These are phyloP conservation scores for Penicillium sp. DNA, from an alignment of 2,329 filamentous ascomycete species.

Conservation along the genomic window DNA sequence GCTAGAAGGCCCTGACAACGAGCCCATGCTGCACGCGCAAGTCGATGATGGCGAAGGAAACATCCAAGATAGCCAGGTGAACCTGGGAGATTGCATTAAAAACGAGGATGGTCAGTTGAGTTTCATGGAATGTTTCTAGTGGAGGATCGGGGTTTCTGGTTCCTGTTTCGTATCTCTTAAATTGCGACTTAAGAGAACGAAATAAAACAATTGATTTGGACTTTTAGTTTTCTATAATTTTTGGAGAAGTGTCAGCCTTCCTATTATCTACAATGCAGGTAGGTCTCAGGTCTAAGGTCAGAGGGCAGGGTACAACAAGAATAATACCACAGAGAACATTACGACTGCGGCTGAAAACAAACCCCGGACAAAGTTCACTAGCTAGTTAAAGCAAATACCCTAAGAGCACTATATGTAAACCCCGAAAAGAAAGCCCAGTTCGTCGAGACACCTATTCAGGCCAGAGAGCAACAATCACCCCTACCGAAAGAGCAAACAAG, in stretches of 20 bases:
- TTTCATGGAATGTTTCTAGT: constrained; percentile 26
- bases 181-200: not conserved
- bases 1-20: constrained; percentile 17
- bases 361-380: not conserved
- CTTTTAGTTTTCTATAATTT: not conserved
- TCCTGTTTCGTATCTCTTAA: not conserved
- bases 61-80: constrained; percentile 11
- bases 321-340: not conserved
- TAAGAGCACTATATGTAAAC: not conserved
- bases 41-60: constrained; percentile 16
- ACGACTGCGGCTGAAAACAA: constrained; percentile 18
- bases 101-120: constrained; percentile 21
- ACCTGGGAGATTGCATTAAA: constrained; percentile 24
- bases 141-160: not conserved
- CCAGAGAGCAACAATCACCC: not conserved
- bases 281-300: not conserved
- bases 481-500: not conserved
- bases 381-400: not conserved
- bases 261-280: not conserved
- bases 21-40: constrained; percentile 20
- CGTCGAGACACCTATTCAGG: constrained; percentile 10
- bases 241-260: not conserved
- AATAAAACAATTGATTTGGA: not conserved
- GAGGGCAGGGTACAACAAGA: not conserved
- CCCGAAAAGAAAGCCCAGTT: not conserved